Evolutionary conservation across 2,329 filamentous ascomycete species (phyloP), one percentile per base, ranked within the genome.

Genomic region (Colletotrichum sp.): DNA sequence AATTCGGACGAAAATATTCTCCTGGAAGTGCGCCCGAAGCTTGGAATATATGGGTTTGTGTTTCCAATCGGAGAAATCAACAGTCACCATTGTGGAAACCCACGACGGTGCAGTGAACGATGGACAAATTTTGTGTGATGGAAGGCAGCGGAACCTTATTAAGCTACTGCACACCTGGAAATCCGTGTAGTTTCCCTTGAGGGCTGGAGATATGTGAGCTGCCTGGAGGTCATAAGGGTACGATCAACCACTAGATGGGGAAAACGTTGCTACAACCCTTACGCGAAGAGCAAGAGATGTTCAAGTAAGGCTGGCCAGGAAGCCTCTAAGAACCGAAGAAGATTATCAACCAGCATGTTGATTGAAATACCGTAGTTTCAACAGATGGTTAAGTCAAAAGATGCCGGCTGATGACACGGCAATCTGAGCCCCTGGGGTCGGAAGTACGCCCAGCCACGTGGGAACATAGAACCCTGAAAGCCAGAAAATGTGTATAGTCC

Each of bases 1-100:
- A 12, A 21, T 49, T 49, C 6, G 3, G 12, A 21, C 6, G 2
- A 21, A 21, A 49, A 0, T 0, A 2, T 21, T 1, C 10, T 21
- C 1, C 10, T 49, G 10, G 10, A n/a, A 2, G 44, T 7, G n/a
- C 6, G 3, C n/a, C 44, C 3, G 6, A 6, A 21, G 44, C n/a
- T 13, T 21, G 18, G n/a, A 13, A 21, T 49, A 21, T 13, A 49
- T 8, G 44, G 6, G 3, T 21, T 49, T 21, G n/a, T 13, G 18
- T 21, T 6, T 49, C n/a, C n/a, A 3, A 49, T 49, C 44, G n/a
- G 44, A 49, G 44, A 49, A 49, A 13, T 2, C 10, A 49, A 13
- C 44, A 21, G 44, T n/a, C 10, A 49, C 44, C n/a, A 13, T 49
- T 49, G 44, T 21, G 44, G 44, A 21, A 49, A 10, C n/a, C 44